These are phyloP conservation scores for Rhizoctonia solani DNA, from an alignment of 1,284 basidiomycete species.

Conservation along the genomic window DNA sequence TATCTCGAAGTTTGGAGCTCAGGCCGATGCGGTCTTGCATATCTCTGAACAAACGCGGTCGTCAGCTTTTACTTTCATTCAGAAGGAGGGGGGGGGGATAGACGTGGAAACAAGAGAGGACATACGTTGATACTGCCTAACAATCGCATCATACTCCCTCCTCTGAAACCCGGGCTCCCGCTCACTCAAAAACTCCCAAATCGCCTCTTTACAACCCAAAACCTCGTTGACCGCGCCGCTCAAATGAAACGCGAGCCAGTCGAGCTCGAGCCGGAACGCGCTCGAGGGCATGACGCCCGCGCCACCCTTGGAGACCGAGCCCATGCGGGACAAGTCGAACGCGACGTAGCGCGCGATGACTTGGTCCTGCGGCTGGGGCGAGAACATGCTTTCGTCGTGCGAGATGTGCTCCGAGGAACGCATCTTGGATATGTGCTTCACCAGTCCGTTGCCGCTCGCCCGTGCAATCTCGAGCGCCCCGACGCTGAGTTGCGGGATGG, in stretches of 20 bases:
- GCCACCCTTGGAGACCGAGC: background rate
- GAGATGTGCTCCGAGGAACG: background rate
- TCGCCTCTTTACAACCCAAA: constrained; percentile 27
- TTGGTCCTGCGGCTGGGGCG: constrained; percentile 20
- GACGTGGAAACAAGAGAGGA: background rate
- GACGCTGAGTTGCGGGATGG: background rate
- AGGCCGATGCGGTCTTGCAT: constrained; percentile 24
- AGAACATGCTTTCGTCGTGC: background rate
- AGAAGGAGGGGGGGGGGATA: too few relatives aligned
- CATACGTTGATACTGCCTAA: constrained; percentile 34
- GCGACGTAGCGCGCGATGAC: constrained; percentile 4
- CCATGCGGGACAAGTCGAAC: constrained; percentile 25
- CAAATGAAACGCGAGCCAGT: constrained; percentile 11
- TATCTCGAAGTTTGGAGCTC: constrained; percentile 9
- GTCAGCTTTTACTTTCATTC: background rate
- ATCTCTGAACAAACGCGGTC: background rate
- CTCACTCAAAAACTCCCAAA: constrained; percentile 28
- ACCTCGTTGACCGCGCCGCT: constrained; percentile 11
- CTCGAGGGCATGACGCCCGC: background rate
- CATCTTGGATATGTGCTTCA: background rate
- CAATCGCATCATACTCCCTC: constrained; percentile 23
- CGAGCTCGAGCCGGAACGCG: constrained; percentile 11
- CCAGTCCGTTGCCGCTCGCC: constrained; percentile 1
- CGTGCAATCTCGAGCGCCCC: background rate
- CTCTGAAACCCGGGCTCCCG: constrained; percentile 12